phyloP scores from a whole-genome alignment of 495 filamentous ascomycete species.

The Apiosordaria backusii region DNA sequence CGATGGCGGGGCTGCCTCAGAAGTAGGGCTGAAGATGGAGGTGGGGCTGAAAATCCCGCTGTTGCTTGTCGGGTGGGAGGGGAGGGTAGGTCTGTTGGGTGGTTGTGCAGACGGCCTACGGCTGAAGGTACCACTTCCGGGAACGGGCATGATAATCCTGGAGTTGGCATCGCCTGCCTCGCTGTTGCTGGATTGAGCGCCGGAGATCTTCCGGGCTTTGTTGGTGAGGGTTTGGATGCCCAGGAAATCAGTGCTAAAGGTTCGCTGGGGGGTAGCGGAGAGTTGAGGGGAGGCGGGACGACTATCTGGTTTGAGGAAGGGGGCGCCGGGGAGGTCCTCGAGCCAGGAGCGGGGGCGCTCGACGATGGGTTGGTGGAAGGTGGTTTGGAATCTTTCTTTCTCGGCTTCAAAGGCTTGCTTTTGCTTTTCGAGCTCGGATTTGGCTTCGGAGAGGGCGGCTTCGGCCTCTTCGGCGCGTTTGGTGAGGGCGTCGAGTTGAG shows the following conservation, averaged over 20 bases:
- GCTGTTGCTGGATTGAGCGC: conserved; percentile 42
- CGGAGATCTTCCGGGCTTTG: conserved; percentile 42
- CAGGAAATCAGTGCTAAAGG: conserved; percentile 48
- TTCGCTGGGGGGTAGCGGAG: conserved; percentile 35
- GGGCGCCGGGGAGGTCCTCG: conserved; percentile 48
- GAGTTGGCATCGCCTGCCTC: conserved; percentile 32
- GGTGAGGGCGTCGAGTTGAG: conserved; percentile 61
- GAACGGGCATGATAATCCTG: not conserved
- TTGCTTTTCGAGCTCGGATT: conserved; percentile 42
- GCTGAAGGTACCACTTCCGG: conserved; percentile 13
- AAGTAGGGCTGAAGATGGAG: conserved; percentile 33
- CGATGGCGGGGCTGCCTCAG: conserved; percentile 22
- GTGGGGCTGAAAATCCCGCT: conserved; percentile 31
- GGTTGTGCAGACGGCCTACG: conserved; percentile 42
- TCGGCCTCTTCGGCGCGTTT: conserved; percentile 63
- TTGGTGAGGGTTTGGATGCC: conserved; percentile 41
- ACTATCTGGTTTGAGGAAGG: conserved; percentile 40
- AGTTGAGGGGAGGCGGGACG: conserved; percentile 47
- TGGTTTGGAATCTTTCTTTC: conserved; percentile 62
- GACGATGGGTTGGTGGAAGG: conserved; percentile 54
- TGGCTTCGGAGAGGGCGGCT: conserved; percentile 54
- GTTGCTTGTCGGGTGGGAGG: conserved; percentile 14
- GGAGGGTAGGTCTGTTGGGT: conserved; percentile 24
- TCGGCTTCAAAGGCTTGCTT: conserved; percentile 66
- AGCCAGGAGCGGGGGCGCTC: conserved; percentile 75